A percentile compares a stretch with the other conserved stretches of the same genome.
Evolutionary conservation across 2,329 filamentous ascomycete species (phyloP).

Genomic region (Diaporthe citriasiana): DNA sequence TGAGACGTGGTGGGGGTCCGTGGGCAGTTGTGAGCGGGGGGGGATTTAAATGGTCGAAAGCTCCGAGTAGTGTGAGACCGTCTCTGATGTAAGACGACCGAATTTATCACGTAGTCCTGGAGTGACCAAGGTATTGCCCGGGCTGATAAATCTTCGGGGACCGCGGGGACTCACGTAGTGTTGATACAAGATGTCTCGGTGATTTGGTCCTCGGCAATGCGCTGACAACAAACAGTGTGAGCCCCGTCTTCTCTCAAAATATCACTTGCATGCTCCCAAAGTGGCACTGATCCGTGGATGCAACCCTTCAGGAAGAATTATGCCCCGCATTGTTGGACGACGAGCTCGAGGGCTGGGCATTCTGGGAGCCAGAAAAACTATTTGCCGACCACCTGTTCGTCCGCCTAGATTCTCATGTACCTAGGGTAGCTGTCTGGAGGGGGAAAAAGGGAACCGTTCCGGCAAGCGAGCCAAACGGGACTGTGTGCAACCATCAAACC

Average conservation of each 20-base stretch:
- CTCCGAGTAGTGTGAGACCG: neutral
- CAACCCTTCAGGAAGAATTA: constrained; percentile 21
- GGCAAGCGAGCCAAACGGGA: neutral
- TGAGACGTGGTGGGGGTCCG: neutral
- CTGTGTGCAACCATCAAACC: neutral
- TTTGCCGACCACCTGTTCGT: constrained; percentile 1
- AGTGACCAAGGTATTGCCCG: neutral
- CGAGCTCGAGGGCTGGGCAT: neutral
- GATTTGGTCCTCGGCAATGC: constrained; percentile 14
- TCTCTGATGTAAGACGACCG: neutral
- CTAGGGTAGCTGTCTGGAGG: neutral
- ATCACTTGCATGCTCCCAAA: neutral
- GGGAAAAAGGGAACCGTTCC: neutral
- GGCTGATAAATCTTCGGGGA: neutral
- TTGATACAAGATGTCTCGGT: neutral
- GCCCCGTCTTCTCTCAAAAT: neutral
- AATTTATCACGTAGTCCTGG: too few species aligned
- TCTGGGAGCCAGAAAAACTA: neutral
- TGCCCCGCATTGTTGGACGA: constrained; percentile 5
- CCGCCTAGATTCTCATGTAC: neutral
- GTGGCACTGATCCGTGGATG: neutral
- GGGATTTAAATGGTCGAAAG: neutral
- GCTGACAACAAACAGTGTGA: neutral
- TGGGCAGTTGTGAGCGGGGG: too few species aligned
- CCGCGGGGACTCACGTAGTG: neutral